Evolutionary conservation across 2,329 filamentous ascomycete species (phyloP).

Genomic region (Fusarium xylarioides): DNA sequence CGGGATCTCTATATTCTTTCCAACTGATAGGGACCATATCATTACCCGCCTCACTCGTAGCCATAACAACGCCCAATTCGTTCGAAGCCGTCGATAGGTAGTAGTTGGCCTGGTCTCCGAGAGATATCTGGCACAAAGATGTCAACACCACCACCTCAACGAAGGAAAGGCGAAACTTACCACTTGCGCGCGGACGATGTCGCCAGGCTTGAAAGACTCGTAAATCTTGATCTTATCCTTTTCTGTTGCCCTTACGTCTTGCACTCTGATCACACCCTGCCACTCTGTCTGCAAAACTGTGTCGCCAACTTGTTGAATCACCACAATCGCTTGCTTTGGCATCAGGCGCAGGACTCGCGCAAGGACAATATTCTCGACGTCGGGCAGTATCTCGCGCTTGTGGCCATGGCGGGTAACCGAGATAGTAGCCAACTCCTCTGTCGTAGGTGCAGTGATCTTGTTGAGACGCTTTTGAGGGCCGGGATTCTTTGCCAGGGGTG

Average conservation of each 20-base stretch:
- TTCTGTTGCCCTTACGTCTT: conserved; percentile 94
- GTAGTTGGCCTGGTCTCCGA: conserved; percentile 95
- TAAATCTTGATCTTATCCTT: conserved; percentile 94
- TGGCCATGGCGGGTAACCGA: conserved; percentile 61
- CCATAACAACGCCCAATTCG: conserved; percentile 93
- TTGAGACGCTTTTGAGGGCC: conserved; percentile 68
- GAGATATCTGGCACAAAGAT: conserved; percentile 68
- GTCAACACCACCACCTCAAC: background rate
- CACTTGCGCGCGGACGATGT: conserved; percentile 87
- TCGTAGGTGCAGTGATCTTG: conserved; percentile 60
- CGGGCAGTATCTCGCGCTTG: conserved; percentile 79
- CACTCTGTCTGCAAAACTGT: conserved; percentile 80
- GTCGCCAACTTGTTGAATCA: conserved; percentile 83
- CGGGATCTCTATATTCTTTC: conserved; percentile 90
- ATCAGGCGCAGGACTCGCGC: conserved; percentile 87
- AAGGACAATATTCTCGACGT: conserved; percentile 82
- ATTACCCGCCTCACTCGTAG: conserved; percentile 85
- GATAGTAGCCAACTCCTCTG: conserved; percentile 60
- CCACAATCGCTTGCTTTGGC: conserved; percentile 83
- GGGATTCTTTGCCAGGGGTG: conserved; percentile 56
- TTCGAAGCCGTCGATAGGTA: conserved; percentile 94
- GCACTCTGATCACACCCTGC: conserved; percentile 84
- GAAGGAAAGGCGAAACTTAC: conserved; percentile 55
- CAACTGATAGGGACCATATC: conserved; percentile 93
- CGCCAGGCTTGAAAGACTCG: conserved; percentile 90